Evolutionary conservation across 2,329 filamentous ascomycete genomes (phyloP).

Genomic region (Botrytis elliptica): DNA sequence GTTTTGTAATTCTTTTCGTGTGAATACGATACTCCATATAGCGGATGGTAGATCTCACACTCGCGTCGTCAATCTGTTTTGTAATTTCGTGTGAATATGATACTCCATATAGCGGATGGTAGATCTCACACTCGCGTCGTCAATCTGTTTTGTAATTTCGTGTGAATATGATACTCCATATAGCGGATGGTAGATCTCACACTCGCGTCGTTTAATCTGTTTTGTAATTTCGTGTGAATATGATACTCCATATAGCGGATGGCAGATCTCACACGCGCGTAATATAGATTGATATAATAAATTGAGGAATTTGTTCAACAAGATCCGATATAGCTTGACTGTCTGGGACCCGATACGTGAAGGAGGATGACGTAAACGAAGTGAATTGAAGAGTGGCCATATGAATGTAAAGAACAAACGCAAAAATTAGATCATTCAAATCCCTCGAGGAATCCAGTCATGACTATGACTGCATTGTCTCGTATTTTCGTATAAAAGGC

Average conservation of each 20-base stretch:
- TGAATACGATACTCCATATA: not conserved
- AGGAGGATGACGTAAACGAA: not conserved
- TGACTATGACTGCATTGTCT: not conserved
- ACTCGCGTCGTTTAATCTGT: too few relatives aligned
- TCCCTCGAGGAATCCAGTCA: not conserved
- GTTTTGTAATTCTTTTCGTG: not conserved
- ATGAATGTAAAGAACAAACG: not conserved
- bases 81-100: not conserved
- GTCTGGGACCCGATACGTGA: not conserved
- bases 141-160: not conserved
- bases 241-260: not conserved
- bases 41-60: not conserved
- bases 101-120: too few relatives aligned
- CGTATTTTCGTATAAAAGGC: not conserved
- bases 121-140: not conserved
- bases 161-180: too few relatives aligned
- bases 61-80: not conserved
- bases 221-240: not conserved
- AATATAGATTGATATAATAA: not conserved
- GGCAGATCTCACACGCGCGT: not conserved
- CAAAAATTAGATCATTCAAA: not conserved
- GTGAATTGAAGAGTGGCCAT: not conserved
- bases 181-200: too few relatives aligned
- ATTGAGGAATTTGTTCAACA: not conserved
- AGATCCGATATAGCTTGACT: not conserved